A percentile compares a stretch with the other conserved stretches of the same genome.
Evolutionary conservation across 2,329 filamentous ascomycete species (phyloP).

Genomic region (Colletotrichum sp.): DNA sequence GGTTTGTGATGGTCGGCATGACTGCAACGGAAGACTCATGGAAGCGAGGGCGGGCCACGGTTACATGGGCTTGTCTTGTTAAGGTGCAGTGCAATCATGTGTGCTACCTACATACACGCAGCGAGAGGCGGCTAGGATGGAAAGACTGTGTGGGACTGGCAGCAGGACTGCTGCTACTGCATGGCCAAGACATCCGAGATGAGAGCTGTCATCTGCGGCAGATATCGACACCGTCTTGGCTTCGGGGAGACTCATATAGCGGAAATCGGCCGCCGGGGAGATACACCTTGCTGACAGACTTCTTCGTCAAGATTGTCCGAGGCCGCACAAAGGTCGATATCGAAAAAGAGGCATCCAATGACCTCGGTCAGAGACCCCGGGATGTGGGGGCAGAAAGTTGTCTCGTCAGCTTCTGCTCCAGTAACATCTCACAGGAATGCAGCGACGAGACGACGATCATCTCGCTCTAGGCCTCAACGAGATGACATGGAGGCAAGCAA

Average conservation of each 20-base stretch:
- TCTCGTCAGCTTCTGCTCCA: background rate
- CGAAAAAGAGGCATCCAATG: background rate
- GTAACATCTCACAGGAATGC: background rate
- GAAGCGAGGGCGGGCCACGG: constrained; percentile 2
- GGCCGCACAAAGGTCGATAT: background rate
- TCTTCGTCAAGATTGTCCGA: background rate
- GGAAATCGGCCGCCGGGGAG: background rate
- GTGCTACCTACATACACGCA: background rate
- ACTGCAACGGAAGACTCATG: background rate
- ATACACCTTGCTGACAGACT: background rate
- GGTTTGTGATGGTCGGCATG: background rate
- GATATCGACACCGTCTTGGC: background rate
- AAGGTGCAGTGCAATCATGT: background rate
- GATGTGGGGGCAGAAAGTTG: background rate
- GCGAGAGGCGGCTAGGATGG: background rate
- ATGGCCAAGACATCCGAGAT: background rate
- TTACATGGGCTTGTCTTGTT: background rate
- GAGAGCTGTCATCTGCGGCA: background rate
- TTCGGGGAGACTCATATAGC: background rate
- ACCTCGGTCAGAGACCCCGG: background rate
- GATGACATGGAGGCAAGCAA: background rate
- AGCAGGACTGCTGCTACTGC: background rate
- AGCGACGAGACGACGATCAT: background rate
- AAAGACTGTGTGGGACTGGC: background rate
- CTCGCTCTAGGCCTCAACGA: background rate